A percentile compares a stretch with the other conserved stretches of the same genome.
These are phyloP conservation scores for Tylopilus orsonianus DNA, from an alignment of 1,284 basidiomycete species.

Conservation along the genomic window DNA sequence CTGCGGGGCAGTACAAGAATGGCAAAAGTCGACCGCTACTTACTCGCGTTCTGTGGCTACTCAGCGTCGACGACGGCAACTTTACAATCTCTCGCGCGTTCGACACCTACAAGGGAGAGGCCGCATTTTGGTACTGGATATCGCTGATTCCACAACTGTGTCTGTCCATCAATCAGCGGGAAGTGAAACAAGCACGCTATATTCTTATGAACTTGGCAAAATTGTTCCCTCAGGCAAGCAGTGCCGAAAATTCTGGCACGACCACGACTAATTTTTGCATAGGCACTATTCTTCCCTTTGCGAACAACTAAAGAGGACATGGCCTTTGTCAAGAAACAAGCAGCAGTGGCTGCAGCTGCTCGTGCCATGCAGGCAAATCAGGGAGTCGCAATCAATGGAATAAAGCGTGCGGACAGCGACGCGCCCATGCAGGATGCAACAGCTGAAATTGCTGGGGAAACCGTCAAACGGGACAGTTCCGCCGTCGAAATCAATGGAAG, in stretches of 20 bases:
- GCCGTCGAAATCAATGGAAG: slow-evolving; percentile 19
- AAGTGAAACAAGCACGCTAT: slow-evolving; percentile 90
- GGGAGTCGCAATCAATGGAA: slow-evolving; percentile 23
- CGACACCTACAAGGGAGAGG: slow-evolving; percentile 95
- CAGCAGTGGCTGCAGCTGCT: slow-evolving; percentile 38
- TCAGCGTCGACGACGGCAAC: slow-evolving; percentile 86
- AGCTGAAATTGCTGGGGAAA: slow-evolving; percentile 29
- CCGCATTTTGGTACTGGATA: slow-evolving; percentile 99
- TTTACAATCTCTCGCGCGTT: slow-evolving; percentile 86
- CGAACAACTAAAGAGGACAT: slow-evolving; percentile 93
- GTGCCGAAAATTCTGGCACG: neutral
- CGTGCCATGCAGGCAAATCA: slow-evolving; percentile 32
- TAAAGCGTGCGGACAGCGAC: slow-evolving; percentile 33
- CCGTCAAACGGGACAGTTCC: slow-evolving; percentile 29
- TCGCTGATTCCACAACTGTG: slow-evolving; percentile 97
- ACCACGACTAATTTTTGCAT: slow-evolving; percentile 16
- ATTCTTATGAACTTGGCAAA: slow-evolving; percentile 91
- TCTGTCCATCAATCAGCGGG: slow-evolving; percentile 85
- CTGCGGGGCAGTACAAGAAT: slow-evolving; percentile 94
- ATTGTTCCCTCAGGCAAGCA: slow-evolving; percentile 85
- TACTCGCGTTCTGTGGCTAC: slow-evolving; percentile 93
- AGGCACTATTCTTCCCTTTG: slow-evolving; percentile 96
- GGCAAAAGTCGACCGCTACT: slow-evolving; percentile 92
- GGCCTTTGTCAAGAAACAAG: slow-evolving; percentile 49
- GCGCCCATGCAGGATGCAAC: slow-evolving; percentile 36